Conservation (phyloP, 306 rosid genomes). For the Potentilla sterilis region DNA sequence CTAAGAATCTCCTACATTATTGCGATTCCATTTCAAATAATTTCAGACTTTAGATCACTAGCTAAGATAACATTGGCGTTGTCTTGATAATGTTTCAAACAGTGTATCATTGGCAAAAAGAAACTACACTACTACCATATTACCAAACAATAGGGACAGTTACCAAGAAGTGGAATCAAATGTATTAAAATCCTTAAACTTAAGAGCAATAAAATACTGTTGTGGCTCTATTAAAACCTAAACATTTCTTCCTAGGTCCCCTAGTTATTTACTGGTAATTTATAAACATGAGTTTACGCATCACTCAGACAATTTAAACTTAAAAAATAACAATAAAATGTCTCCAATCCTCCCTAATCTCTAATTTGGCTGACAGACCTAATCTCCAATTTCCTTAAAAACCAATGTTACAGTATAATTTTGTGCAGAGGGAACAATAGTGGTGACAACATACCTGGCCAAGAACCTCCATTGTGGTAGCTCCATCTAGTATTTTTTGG, state of each 20-base stretch:
- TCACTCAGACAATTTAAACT: background rate
- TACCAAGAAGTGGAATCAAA: background rate
- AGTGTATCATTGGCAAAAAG: background rate
- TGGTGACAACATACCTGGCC: conserved; percentile 65
- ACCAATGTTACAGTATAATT: background rate
- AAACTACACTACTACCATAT: background rate
- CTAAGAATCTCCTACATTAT: background rate
- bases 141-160: background rate
- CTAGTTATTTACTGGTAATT: background rate
- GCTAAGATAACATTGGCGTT: background rate
- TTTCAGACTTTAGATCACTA: background rate
- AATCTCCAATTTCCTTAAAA: background rate
- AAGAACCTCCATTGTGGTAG: conserved; percentile 91
- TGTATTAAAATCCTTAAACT: background rate
- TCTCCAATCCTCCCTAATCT: background rate
- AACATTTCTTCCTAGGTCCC: background rate
- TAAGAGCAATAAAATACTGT: background rate
- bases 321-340: background rate
- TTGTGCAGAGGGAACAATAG: background rate
- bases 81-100: background rate
- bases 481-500: conserved; percentile 92
- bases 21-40: background rate
- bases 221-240: background rate
- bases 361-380: background rate
- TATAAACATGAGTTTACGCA: background rate